Evolutionary conservation across 2,329 filamentous ascomycete species (phyloP).

Genomic region (Trichoderma koningii): DNA sequence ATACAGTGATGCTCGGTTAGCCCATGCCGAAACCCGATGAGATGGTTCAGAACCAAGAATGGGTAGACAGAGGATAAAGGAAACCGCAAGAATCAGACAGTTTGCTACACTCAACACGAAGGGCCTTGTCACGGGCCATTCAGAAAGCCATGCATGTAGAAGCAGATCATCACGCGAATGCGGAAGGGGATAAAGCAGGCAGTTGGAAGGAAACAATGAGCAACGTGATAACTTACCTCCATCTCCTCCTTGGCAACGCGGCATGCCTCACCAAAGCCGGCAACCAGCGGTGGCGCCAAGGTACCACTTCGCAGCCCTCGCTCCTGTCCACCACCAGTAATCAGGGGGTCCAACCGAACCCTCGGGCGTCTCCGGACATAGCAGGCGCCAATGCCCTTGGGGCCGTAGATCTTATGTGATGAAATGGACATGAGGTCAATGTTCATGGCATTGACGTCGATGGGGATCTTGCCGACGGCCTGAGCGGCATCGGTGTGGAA

Average conservation of each 20-base stretch:
- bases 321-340: constrained; percentile 95
- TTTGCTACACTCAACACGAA: constrained; percentile 66
- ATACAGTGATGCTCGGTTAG: constrained; percentile 28
- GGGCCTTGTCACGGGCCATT: constrained; percentile 66
- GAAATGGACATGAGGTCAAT: constrained; percentile 99
- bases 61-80: neutral
- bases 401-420: constrained; percentile 97
- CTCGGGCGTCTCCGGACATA: constrained; percentile 90
- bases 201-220: constrained; percentile 21
- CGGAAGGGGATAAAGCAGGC: neutral
- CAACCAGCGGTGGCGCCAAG: constrained; percentile 81
- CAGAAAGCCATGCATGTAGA: constrained; percentile 89
- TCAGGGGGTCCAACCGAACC: constrained; percentile 93
- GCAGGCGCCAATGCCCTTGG: constrained; percentile 95
- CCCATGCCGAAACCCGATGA: neutral
- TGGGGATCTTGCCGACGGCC: constrained; percentile 95
- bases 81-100: constrained; percentile 55
- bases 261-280: constrained; percentile 95
- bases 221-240: constrained; percentile 64
- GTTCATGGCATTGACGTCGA: constrained; percentile 97
- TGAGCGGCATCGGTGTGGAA: constrained; percentile 98
- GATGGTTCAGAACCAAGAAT: neutral
- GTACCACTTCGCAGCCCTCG: constrained; percentile 93
- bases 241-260: constrained; percentile 89
- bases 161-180: constrained; percentile 72